Percentiles rank a stretch among this genome's conserved stretches.
phyloP scores from a whole-genome alignment of 2,329 filamentous ascomycete genomes.

The Elsinoe ampelina region DNA sequence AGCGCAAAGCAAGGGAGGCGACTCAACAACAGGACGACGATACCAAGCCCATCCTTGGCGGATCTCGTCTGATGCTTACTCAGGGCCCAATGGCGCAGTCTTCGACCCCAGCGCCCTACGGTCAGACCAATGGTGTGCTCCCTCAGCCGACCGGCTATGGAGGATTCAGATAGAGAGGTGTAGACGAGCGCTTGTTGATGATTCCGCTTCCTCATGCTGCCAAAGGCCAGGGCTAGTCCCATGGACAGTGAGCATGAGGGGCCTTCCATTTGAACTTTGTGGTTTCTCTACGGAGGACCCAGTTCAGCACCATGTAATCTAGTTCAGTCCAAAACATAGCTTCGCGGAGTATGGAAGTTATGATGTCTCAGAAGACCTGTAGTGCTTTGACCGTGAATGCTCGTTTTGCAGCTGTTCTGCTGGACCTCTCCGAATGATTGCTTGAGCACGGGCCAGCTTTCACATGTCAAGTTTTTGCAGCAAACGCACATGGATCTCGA shows the following conservation, averaged over 20 bases:
- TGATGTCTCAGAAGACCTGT: background rate
- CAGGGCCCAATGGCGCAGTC: slow-evolving; percentile 61
- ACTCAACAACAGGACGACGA: slow-evolving; percentile 85
- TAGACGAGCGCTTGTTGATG: background rate
- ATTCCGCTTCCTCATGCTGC: background rate
- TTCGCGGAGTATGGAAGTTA: background rate
- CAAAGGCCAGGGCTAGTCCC: background rate
- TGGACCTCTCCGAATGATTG: background rate
- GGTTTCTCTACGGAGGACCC: background rate
- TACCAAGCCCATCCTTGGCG: slow-evolving; percentile 85
- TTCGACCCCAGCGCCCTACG: slow-evolving; percentile 58
- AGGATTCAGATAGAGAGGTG: slow-evolving; percentile 21
- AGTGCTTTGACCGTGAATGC: background rate
- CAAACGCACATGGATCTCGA: background rate
- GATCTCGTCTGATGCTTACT: slow-evolving; percentile 86
- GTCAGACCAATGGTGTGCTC: slow-evolving; percentile 77
- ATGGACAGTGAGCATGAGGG: background rate
- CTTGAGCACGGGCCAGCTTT: background rate
- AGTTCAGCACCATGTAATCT: slow-evolving; percentile 11
- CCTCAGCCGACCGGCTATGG: slow-evolving; percentile 62
- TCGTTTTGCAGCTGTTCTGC: background rate
- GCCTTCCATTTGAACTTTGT: no score
- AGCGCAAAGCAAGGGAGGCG: slow-evolving; percentile 63
- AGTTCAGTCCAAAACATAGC: slow-evolving; percentile 1
- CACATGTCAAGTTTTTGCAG: slow-evolving; percentile 4